Base-by-base conservation (phyloP, 169 alveolate genomes). In the Plasmodium ovale region DNA sequence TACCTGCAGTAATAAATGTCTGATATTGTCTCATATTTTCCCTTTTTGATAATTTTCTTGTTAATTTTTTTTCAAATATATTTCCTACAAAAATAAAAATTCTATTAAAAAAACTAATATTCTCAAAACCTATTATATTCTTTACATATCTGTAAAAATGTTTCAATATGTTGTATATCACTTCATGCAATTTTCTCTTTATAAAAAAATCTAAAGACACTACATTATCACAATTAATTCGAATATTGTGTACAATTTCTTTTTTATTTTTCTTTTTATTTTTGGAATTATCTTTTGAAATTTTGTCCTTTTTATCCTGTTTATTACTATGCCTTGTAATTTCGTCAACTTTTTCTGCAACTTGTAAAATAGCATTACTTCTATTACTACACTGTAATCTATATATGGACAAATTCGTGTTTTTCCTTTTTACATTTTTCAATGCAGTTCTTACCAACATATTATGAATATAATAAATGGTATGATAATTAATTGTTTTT, bases 41-140 rank as follows among this genome's bases (percentile, higher is more conserved):
- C 19, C 59, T 16, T 14, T 23, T 65, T 31, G 35, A 12, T 19
- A 79, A 33, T 35, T 29, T 64, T 79, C 44, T 23, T 56, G 89
- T 79, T 23, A 79, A 65, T 1, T 58, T 42, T 16, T 25, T 79
- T 9, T 64, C 54, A 1, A 31, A 3, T 16, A 16, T 3, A 64
- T 62, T 79, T 68, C 53, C 71, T 44, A 79, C 4, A 29, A 65
- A n/a, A n/a, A 79, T 79, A 42, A 49, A 82, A 21, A 82, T 59
- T 65, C 65, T 82, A 59, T 82, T 82, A 21, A 82, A 44, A 33
- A 82, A 82, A 49, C 90, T 82, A 25, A 82, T 29, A 16, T 82
- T 64, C 23, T 82, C 49, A 82, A 51, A 82, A 1, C 90, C 90
- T 6, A 82, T 58, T 25, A 82, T 47, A 53, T 82, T 82, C 35